These are phyloP conservation scores for Botrytis tulipae DNA, from an alignment of 2,329 filamentous ascomycete genomes.

Conservation along the genomic window DNA sequence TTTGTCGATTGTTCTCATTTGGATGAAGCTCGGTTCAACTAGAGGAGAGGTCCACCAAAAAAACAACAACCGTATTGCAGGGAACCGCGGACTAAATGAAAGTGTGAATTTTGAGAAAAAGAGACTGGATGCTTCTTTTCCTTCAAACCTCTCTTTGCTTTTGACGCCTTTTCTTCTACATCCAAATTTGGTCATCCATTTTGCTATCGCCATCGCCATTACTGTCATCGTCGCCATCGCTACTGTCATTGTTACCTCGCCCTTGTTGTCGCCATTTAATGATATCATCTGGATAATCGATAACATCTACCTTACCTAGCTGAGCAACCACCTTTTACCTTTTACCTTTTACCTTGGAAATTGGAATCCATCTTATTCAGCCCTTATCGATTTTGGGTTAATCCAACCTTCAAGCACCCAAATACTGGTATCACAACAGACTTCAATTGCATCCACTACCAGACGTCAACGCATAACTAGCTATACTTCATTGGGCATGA, in stretches of 20 bases:
- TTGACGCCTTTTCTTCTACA: neutral
- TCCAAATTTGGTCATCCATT: neutral
- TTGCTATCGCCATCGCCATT: neutral
- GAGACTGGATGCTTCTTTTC: slow-evolving; percentile 2
- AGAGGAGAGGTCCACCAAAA: neutral
- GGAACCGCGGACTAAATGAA: neutral
- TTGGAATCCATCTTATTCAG: neutral
- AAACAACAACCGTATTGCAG: neutral
- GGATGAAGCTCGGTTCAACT: neutral
- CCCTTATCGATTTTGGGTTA: neutral
- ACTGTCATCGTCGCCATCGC: neutral
- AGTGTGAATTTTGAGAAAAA: neutral
- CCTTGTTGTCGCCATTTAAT: neutral
- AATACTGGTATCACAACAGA: neutral
- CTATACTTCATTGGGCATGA: neutral
- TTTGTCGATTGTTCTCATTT: neutral
- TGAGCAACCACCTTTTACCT: neutral
- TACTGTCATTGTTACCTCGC: neutral
- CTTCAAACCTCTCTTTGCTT: neutral
- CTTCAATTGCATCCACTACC: neutral
- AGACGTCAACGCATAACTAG: neutral
- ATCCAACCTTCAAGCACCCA: neutral
- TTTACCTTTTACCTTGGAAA: neutral
- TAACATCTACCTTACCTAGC: neutral
- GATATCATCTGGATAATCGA: neutral